Base-by-base conservation (phyloP, 148 eudicot genomes). In the Suaeda aralocaspica region DNA sequence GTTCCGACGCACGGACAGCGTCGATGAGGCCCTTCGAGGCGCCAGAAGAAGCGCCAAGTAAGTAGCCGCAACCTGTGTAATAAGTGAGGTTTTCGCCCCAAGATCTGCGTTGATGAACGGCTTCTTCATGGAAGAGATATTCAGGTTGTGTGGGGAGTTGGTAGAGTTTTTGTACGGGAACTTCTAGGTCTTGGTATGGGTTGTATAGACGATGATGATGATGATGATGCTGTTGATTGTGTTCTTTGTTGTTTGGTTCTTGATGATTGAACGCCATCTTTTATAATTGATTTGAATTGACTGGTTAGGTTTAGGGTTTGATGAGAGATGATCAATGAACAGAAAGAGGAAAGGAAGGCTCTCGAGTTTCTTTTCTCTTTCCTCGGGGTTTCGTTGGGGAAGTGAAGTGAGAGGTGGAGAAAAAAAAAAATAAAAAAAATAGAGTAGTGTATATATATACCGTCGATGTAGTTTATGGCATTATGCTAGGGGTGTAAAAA, bases 1-100 rank as follows among this genome's bases (percentile, higher is more conserved):
- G 55, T 73, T 92, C 98, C 4, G 74, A 72, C 0, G 91, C 73
- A 59, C 76, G 84, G 56, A 86, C 71, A 0, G 89, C 96, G 0
- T 79, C 79, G 26, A 73, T 18, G n/a, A 88, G 29, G 0, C 98
- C 96, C 61, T 76, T 83, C 0, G 67, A 78, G 59, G 87, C 93
- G 68, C 98, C 98, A 66, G 70, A n/a, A 21, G 69, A 15, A 19
- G 96, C 79, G 28, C 93, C 96, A 50, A 73, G 80, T 60, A 89
- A 82, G 74, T 89, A 91, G 5, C 85, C 86, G 59, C 86, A 79
- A 31, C 97, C 97, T 77, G 95, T 91, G 83, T 91, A 91, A 73
- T 84, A 92, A 45, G 97, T 92, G 18, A 89, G 78, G 60, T 92
- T 92, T 61, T 92, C 97, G 3, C 97, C 87, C 96, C 91, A 89